Percentiles rank a stretch among this genome's conserved stretches.
Evolutionary conservation across 169 alveolate genomes (phyloP).

Genomic region (Babesia ovis): DNA sequence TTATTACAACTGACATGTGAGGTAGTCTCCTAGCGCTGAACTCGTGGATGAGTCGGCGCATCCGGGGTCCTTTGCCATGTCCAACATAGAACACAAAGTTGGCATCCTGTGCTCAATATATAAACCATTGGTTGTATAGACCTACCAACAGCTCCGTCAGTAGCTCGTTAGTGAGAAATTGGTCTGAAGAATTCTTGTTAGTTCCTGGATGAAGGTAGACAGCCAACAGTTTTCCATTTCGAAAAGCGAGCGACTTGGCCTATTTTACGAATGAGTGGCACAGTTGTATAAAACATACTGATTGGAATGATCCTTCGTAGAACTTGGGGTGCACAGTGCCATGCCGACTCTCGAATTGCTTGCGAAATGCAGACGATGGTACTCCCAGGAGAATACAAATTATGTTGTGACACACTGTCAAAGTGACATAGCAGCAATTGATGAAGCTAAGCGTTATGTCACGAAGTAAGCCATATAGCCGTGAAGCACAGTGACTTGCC

Average conservation of each 20-base stretch:
- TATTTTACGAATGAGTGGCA: background rate
- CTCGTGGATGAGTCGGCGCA: conserved; percentile 37
- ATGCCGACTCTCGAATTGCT: conserved; percentile 28
- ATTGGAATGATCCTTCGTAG: conserved; percentile 45
- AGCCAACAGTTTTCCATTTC: conserved; percentile 42
- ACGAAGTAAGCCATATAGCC: background rate
- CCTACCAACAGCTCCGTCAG: conserved; percentile 53
- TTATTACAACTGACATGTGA: conserved; percentile 32
- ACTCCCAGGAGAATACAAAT: background rate
- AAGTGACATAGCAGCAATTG: no score
- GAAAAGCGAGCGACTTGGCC: conserved; percentile 39
- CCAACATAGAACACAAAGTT: conserved; percentile 46
- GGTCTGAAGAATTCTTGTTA: background rate
- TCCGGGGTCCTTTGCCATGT: conserved; percentile 42
- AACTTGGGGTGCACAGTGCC: conserved; percentile 59
- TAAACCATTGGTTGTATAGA: background rate
- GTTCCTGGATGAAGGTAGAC: conserved; percentile 37
- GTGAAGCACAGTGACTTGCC: background rate
- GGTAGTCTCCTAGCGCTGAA: conserved; percentile 25
- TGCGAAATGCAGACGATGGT: conserved; percentile 2
- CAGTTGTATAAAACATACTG: conserved; percentile 6
- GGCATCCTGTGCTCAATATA: conserved; percentile 12
- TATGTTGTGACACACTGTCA: background rate
- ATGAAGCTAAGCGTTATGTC: background rate
- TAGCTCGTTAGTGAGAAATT: conserved; percentile 34